Conservation (phyloP, 257 asterid genomes). For the Linderniella brevidens region DNA sequence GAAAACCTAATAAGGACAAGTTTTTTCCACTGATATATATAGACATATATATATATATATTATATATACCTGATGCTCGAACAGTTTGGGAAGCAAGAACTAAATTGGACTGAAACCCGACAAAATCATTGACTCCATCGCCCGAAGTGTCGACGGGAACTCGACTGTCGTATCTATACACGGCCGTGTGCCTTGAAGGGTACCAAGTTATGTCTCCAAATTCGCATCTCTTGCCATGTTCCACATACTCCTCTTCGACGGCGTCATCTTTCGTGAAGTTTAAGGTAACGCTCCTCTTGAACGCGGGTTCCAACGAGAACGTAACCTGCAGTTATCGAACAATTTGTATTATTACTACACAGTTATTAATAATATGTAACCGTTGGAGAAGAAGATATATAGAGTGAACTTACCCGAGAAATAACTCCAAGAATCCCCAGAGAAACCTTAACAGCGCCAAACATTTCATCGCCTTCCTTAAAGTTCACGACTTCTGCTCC, state of each 20-base stretch:
- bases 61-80: conserved; percentile 47
- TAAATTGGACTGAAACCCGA: conserved; percentile 67
- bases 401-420: conserved; percentile 38
- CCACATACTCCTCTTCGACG: conserved; percentile 36
- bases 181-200: conserved; percentile 60
- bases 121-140: conserved; percentile 57
- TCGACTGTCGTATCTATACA: conserved; percentile 56
- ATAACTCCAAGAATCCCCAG: conserved; percentile 63
- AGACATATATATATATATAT: no score
- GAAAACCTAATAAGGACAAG: no score
- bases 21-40: no score
- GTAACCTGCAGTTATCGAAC: conserved; percentile 30
- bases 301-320: conserved; percentile 41
- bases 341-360: no score
- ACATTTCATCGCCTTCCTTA: conserved; percentile 15
- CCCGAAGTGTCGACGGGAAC: conserved; percentile 37
- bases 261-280: conserved; percentile 45
- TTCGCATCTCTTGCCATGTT: conserved; percentile 47
- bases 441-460: conserved; percentile 55
- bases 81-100: conserved; percentile 25
- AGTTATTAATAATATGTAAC: background rate
- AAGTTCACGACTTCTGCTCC: conserved; percentile 23
- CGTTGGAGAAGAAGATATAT: background rate
- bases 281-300: conserved; percentile 48
- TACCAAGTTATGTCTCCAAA: conserved; percentile 89